Evolutionary conservation across 2,329 filamentous ascomycete genomes (phyloP), one percentile per base, ranked within the genome.

Genomic region (Calonectria pauciramosa): DNA sequence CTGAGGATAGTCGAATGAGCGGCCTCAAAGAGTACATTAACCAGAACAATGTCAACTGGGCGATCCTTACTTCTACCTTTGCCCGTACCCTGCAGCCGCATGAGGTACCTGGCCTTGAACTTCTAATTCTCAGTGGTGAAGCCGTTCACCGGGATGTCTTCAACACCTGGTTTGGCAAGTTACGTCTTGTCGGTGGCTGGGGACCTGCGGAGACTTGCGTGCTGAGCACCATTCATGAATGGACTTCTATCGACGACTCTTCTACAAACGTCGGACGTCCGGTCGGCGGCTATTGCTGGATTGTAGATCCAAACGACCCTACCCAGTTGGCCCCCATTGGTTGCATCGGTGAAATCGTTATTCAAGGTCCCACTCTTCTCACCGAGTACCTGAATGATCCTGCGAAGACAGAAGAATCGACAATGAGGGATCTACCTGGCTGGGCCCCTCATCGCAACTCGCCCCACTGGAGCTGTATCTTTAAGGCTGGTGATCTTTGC

Each of bases 141-240:
- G 60, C 60, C 9, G 60, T 64, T 47, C 36, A 47, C 23, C 36
- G 60, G 6, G 60, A 64, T 23, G 38, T 64, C 9, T 64, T 64
- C 8, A 47, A 32, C 2, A 47, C 60, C 32, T 64, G 60, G 60
- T 64, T 64, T 32, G 60, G 60, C 16, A 64, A 64, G 36, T 26
- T 64, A 4, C 60, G 60, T 9, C 60, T 64, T 14, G 28, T 64
- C 2, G 38, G 38, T 9, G 60, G 60, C 4, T 64, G 60, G 60
- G 60, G 60, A n/a, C 60, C 60, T 30, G 60, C 60, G 1, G 60
- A 64, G 38, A 64, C 60, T n/a, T 64, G 60, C 28, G 60, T 64
- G 13, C 38, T 64, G 16, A 64, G 60, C 34, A 64, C 60, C 2
- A 44, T 64, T 11, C 60, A 64, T 47, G 60, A 64, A 26, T 64